Percentiles rank a stretch among this genome's conserved stretches.
Conservation (phyloP, 805 yeast species). For the Wickerhamomyces queroliae region DNA sequence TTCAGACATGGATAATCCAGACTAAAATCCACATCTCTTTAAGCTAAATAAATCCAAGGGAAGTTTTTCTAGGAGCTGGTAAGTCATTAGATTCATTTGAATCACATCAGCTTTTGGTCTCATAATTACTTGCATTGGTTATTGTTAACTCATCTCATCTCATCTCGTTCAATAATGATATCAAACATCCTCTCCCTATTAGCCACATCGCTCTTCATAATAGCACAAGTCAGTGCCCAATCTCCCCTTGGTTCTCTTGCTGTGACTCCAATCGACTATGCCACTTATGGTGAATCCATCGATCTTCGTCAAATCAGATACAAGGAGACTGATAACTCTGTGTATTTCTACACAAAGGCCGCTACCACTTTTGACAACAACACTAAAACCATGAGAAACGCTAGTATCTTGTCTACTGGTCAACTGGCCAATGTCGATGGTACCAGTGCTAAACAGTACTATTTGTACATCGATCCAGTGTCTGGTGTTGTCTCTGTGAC, state of each 20-base stretch:
- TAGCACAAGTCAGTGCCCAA: neutral
- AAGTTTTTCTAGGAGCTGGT: too few relatives aligned
- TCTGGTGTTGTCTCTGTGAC: conserved; percentile 10
- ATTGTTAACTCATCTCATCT: too few relatives aligned
- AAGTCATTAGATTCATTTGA: too few relatives aligned
- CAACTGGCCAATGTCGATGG: conserved; percentile 5
- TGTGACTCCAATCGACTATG: conserved; percentile 15
- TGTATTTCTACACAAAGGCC: conserved; percentile 11
- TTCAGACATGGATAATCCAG: too few relatives aligned
- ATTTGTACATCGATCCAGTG: conserved; percentile 6
- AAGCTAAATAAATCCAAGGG: too few relatives aligned
- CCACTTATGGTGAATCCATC: conserved; percentile 10
- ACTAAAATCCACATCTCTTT: too few relatives aligned
- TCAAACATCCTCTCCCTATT: too few relatives aligned
- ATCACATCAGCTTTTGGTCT: too few relatives aligned
- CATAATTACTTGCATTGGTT: too few relatives aligned
- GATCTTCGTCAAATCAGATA: conserved; percentile 13
- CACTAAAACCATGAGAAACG: conserved; percentile 7
- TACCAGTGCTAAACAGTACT: conserved; percentile 1
- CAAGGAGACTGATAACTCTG: conserved; percentile 8
- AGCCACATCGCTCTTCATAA: neutral
- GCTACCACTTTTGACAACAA: conserved; percentile 1
- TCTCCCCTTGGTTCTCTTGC: conserved; percentile 12
- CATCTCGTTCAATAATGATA: too few relatives aligned
- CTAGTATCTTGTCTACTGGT: conserved; percentile 8